Evolutionary conservation across 805 yeast species (phyloP).

Genomic region (Suhomyces pyralidae): DNA sequence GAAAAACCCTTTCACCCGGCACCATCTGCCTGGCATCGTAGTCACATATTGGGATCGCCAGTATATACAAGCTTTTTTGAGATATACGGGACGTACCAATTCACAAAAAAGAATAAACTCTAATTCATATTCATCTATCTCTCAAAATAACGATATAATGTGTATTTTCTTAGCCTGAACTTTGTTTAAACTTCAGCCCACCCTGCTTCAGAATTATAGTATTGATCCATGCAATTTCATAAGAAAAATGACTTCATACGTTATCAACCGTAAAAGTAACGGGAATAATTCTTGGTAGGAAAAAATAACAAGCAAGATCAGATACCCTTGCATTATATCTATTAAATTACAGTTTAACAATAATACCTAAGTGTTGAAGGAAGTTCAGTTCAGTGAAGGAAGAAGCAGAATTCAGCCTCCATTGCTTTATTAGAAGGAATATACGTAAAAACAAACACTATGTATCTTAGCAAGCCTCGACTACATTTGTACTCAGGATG

Average conservation of each 20-base stretch:
- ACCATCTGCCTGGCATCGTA: not conserved
- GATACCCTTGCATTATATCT: not conserved
- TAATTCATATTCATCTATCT: not conserved
- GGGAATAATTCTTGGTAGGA: not conserved
- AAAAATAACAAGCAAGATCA: not conserved
- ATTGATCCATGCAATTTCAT: not conserved
- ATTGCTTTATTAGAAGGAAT: not conserved
- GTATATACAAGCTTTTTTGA: not conserved
- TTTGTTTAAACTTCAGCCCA: not conserved
- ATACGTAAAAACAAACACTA: not conserved
- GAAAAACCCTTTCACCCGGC: not conserved
- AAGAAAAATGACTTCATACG: not conserved
- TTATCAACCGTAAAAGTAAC: not conserved
- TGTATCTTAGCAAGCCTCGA: not conserved
- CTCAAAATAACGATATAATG: not conserved
- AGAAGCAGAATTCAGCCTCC: not conserved
- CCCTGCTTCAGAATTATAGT: not conserved
- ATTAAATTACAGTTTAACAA: not conserved
- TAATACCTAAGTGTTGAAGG: not conserved
- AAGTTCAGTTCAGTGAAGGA: not conserved
- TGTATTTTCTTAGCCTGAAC: not conserved
- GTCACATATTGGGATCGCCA: not conserved
- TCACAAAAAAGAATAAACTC: not conserved
- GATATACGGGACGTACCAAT: not conserved
- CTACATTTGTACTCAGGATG: not conserved